phyloP scores from a whole-genome alignment of 306 rosid genomes.

The Alnus glutinosa region DNA sequence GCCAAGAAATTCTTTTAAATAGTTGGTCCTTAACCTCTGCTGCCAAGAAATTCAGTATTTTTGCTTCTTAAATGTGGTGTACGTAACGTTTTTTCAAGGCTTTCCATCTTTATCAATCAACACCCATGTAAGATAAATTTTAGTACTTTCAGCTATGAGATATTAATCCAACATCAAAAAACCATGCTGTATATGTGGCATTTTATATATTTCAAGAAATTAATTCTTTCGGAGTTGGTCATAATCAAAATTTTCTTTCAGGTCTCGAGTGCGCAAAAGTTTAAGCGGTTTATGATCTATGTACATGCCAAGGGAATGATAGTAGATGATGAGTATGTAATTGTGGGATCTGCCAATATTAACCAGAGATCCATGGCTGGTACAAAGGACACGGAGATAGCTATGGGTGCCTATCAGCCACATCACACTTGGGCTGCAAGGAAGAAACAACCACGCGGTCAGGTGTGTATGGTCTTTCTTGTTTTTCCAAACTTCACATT shows the following conservation, averaged over 20 bases:
- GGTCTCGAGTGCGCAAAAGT: conserved; percentile 48
- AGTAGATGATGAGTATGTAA: conserved; percentile 84
- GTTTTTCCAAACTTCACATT: background rate
- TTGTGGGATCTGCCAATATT: conserved; percentile 92
- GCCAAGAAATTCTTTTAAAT: background rate
- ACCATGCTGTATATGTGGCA: background rate
- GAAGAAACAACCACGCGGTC: conserved; percentile 71
- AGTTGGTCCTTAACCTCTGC: conserved; percentile 1
- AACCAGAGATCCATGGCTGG: conserved; percentile 99
- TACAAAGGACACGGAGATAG: conserved; percentile 94
- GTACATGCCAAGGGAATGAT: conserved; percentile 98
- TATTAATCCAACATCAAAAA: background rate
- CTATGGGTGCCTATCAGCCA: conserved; percentile 95
- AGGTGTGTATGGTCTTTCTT: conserved; percentile 54
- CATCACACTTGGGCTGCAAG: conserved; percentile 69
- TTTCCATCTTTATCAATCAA: background rate
- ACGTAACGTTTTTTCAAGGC: background rate
- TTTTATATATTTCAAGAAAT: background rate
- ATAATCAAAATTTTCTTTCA: conserved; percentile 33
- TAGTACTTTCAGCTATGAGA: background rate
- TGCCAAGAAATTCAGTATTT: conserved; percentile 3
- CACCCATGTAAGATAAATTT: background rate
- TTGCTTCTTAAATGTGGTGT: background rate
- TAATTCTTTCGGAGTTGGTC: conserved; percentile 12
- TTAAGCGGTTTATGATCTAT: conserved; percentile 79